Conservation (phyloP, 768 basidiomycete species). For the Lactifluus pinguis region DNA sequence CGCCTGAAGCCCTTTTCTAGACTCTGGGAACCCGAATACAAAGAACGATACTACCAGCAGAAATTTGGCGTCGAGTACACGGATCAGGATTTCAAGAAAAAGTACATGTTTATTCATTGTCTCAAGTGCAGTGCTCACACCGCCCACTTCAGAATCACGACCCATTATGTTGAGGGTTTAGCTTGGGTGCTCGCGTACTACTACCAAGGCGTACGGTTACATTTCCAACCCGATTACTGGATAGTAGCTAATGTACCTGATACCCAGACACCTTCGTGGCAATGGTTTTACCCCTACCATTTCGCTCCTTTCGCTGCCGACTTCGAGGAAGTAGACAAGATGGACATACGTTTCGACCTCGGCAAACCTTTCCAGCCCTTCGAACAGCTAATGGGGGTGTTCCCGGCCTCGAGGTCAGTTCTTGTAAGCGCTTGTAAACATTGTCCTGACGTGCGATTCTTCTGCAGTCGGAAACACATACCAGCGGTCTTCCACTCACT, state of each 20-base stretch:
- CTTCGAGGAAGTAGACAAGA: conserved; percentile 67
- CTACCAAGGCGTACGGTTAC: conserved; percentile 80
- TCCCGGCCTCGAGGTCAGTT: conserved; percentile 80
- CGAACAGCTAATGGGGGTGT: conserved; percentile 97
- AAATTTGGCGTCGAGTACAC: conserved; percentile 75
- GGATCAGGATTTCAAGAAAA: conserved; percentile 64
- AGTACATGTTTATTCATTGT: conserved; percentile 36
- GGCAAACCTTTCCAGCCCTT: conserved; percentile 94
- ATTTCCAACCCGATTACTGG: neutral
- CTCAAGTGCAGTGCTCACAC: conserved; percentile 4
- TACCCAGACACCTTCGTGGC: conserved; percentile 80
- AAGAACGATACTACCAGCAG: conserved; percentile 86
- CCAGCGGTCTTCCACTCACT: conserved; percentile 77
- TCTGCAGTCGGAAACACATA: conserved; percentile 74
- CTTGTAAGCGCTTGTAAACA: neutral
- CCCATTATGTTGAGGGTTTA: conserved; percentile 85
- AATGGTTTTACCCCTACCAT: conserved; percentile 98
- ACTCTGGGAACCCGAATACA: conserved; percentile 94
- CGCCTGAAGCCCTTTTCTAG: conserved; percentile 33
- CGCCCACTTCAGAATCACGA: conserved; percentile 49
- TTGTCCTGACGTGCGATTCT: conserved; percentile 3
- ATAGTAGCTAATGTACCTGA: conserved; percentile 16
- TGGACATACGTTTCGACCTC: conserved; percentile 70
- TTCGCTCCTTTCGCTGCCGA: conserved; percentile 98
- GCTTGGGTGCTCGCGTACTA: conserved; percentile 97